Evolutionary conservation across 2,329 filamentous ascomycete species (phyloP).

Genomic region (Phialophora verrucosa): DNA sequence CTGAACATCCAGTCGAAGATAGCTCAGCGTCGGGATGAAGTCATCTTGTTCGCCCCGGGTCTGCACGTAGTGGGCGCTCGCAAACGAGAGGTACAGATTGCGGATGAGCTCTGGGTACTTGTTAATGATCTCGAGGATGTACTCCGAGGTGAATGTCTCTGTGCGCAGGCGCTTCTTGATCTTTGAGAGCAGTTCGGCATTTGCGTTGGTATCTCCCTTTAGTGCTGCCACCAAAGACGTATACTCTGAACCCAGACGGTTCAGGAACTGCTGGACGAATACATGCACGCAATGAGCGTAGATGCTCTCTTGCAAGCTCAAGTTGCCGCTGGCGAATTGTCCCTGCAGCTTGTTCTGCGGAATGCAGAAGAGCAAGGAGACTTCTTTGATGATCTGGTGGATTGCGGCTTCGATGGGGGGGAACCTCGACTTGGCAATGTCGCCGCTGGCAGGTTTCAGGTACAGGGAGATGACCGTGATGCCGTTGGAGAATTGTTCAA

Average conservation of each 20-base stretch:
- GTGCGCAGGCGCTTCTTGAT: constrained; percentile 93
- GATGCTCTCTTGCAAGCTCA: constrained; percentile 94
- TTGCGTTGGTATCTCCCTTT: constrained; percentile 78
- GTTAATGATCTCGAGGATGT: constrained; percentile 96
- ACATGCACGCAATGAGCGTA: constrained; percentile 98
- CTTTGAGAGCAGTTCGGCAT: constrained; percentile 87
- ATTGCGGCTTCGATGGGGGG: constrained; percentile 93
- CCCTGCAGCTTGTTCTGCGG: constrained; percentile 95
- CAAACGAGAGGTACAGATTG: constrained; percentile 88
- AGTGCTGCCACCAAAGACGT: constrained; percentile 81
- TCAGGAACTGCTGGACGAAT: constrained; percentile 97
- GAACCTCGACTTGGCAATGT: constrained; percentile 60
- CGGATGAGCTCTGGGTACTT: constrained; percentile 87
- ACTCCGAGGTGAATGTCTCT: constrained; percentile 97
- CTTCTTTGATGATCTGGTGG: constrained; percentile 98
- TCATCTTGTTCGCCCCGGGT: constrained; percentile 68
- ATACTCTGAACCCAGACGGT: constrained; percentile 91
- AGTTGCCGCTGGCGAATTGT: constrained; percentile 81
- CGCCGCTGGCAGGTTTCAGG: constrained; percentile 72
- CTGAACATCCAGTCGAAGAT: constrained; percentile 68
- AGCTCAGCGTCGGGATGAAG: constrained; percentile 72
- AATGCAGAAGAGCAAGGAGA: constrained; percentile 95
- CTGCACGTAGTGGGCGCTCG: constrained; percentile 79
- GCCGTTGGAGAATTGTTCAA: constrained; percentile 98
- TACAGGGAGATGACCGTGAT: constrained; percentile 98